phyloP scores from a whole-genome alignment of 352 stramenopile genomes.

The Pilasporangium apinafurcum region DNA sequence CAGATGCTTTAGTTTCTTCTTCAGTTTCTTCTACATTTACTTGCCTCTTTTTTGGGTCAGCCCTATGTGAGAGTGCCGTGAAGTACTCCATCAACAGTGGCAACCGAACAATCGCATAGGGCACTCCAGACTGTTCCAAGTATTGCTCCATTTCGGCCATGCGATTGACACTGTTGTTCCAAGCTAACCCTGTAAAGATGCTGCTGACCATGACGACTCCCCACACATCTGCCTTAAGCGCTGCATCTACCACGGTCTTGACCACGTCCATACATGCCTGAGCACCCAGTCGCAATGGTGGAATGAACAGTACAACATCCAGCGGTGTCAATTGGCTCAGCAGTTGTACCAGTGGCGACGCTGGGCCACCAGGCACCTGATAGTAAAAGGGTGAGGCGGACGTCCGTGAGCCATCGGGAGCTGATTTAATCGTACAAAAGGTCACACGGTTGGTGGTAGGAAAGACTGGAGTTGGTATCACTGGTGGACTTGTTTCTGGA shows the following conservation, averaged over 20 bases:
- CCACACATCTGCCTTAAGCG: conserved; percentile 44
- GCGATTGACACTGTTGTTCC: conserved; percentile 37
- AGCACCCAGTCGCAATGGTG: conserved; percentile 42
- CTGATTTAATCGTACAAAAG: conserved; percentile 60
- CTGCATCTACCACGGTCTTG: conserved; percentile 40
- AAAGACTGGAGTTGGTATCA: too few species aligned
- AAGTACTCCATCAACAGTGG: conserved; percentile 84
- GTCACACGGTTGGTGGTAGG: too few species aligned
- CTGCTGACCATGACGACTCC: conserved; percentile 70
- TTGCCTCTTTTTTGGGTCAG: neutral
- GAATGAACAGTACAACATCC: conserved; percentile 70
- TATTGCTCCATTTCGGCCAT: conserved; percentile 58
- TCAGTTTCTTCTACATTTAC: conserved; percentile 1
- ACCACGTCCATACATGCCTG: conserved; percentile 53
- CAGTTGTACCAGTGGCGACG: conserved; percentile 48
- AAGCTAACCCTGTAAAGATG: conserved; percentile 33
- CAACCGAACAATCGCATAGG: conserved; percentile 55
- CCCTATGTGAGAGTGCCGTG: conserved; percentile 28
- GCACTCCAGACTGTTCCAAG: conserved; percentile 47
- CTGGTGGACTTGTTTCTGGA: too few species aligned
- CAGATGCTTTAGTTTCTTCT: conserved; percentile 23
- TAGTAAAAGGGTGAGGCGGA: too few species aligned
- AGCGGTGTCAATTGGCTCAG: conserved; percentile 49
- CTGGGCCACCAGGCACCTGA: conserved; percentile 23
- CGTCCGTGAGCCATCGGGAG: conserved; percentile 11